Evolutionary conservation across 768 basidiomycete species (phyloP).

Genomic region (Mycena rosella): DNA sequence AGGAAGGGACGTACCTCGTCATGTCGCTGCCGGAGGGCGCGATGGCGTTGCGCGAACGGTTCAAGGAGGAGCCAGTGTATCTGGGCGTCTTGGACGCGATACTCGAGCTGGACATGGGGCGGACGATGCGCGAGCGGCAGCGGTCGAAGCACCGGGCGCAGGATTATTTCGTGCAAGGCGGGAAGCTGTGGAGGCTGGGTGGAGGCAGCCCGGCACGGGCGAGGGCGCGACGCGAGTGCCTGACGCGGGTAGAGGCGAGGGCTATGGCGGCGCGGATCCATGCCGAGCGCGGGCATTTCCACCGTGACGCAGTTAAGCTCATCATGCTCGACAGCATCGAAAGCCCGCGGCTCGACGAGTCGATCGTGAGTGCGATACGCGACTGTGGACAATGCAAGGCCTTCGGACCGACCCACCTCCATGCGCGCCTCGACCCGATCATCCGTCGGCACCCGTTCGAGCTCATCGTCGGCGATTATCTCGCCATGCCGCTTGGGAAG

Average conservation of each 20-base stretch:
- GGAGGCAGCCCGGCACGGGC: not conserved
- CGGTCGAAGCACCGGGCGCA: not conserved
- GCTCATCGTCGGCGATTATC: too few relatives aligned
- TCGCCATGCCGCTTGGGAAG: constrained; percentile 39
- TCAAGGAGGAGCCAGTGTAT: not conserved
- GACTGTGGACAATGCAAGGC: too few relatives aligned
- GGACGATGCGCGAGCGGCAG: not conserved
- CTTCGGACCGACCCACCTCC: not conserved
- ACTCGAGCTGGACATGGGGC: not conserved
- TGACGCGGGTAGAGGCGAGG: not conserved
- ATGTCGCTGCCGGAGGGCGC: not conserved
- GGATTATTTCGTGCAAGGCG: not conserved
- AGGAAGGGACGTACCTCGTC: not conserved
- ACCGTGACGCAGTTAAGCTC: not conserved
- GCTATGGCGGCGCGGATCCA: not conserved
- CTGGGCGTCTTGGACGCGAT: not conserved
- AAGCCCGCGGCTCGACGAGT: not conserved
- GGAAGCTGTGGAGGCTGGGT: not conserved
- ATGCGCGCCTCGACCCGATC: constrained; percentile 29
- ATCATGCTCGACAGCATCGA: not conserved
- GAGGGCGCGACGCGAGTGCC: too few relatives aligned
- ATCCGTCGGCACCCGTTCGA: constrained; percentile 40
- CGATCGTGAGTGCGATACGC: not conserved
- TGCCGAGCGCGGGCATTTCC: not conserved
- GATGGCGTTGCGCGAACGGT: not conserved